Conservation (phyloP, 345 rosid species). For the Carallia pectinifolia region DNA sequence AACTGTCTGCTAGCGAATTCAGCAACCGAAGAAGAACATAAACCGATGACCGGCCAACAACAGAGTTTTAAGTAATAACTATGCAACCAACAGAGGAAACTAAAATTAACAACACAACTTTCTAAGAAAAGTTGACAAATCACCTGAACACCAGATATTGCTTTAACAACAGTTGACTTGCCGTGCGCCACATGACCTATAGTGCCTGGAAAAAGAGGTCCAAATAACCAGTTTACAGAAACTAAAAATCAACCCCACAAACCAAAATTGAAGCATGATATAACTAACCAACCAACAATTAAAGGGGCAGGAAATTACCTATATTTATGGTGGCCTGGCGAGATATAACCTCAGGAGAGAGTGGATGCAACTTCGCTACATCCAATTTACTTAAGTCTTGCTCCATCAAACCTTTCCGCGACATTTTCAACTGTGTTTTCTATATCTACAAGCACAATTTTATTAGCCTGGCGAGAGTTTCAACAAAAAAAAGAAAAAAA, state of each 20-base stretch:
- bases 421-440: constrained; percentile 42
- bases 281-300: neutral
- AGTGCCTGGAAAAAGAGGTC: constrained; percentile 49
- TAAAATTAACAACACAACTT: neutral
- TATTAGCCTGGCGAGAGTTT: too few species aligned
- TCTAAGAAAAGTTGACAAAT: neutral
- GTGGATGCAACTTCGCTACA: constrained; percentile 77
- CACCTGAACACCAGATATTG: constrained; percentile 98
- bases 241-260: too few species aligned
- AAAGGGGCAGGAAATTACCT: constrained; percentile 34
- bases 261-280: too few species aligned
- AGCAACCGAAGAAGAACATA: neutral
- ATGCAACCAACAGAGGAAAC: neutral
- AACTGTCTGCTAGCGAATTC: neutral
- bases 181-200: constrained; percentile 99
- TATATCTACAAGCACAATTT: too few species aligned
- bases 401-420: constrained; percentile 88
- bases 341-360: constrained; percentile 94
- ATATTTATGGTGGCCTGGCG: constrained; percentile 96
- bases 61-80: neutral
- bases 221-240: too few species aligned
- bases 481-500: too few species aligned
- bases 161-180: constrained; percentile 92
- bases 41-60: too few species aligned
- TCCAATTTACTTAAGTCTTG: constrained; percentile 86